Percentiles rank a stretch among this genome's conserved stretches.
phyloP scores from a whole-genome alignment of 257 asterid genomes.

The Agastache rugosa region DNA sequence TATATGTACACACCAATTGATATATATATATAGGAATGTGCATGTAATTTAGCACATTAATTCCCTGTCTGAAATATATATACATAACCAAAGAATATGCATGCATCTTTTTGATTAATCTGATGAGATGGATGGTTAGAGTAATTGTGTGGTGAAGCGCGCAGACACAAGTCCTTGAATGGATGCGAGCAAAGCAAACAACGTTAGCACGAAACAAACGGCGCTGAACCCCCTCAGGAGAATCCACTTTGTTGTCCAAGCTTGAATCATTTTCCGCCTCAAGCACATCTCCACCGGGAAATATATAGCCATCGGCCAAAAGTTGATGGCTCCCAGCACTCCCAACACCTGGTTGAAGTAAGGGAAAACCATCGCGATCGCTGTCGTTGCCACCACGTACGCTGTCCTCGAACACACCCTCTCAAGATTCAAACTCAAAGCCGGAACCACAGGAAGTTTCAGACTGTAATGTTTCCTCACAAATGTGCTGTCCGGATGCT shows the following conservation, averaged over 20 bases:
- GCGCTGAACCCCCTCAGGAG: slow-evolving; percentile 34
- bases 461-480: slow-evolving; percentile 32
- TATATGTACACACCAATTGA: too few relatives aligned
- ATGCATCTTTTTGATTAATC: too few relatives aligned
- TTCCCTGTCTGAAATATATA: not conserved
- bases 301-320: slow-evolving; percentile 75
- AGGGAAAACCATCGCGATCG: slow-evolving; percentile 62
- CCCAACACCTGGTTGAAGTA: slow-evolving; percentile 77
- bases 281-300: slow-evolving; percentile 83
- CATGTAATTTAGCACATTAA: too few relatives aligned
- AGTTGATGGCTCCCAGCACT: slow-evolving; percentile 66
- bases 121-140: not conserved
- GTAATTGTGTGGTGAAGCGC: slow-evolving; percentile 27
- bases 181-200: slow-evolving; percentile 41
- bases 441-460: slow-evolving; percentile 43
- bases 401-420: slow-evolving; percentile 62
- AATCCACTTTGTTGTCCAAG: slow-evolving; percentile 49
- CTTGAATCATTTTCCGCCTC: slow-evolving; percentile 27
- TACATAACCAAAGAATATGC: too few relatives aligned
- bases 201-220: slow-evolving; percentile 29
- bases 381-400: slow-evolving; percentile 66
- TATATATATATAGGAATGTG: too few relatives aligned
- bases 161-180: slow-evolving; percentile 41
- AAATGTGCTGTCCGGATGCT: slow-evolving; percentile 41
- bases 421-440: slow-evolving; percentile 46